Evolutionary conservation across 345 rosid species (phyloP).

Genomic region (Acer negundo): DNA sequence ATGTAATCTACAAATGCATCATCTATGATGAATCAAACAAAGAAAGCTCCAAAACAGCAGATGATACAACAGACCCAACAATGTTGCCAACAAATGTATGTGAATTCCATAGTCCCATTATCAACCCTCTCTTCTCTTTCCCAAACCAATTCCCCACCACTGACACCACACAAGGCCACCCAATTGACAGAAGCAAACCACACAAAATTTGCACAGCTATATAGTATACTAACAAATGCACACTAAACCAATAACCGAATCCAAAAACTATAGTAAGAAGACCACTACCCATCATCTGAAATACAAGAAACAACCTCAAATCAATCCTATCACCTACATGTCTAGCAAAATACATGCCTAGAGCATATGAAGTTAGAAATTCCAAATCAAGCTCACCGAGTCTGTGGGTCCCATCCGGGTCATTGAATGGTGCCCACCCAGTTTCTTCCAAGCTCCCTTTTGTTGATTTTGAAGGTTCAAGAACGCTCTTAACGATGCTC

Average conservation of each 20-base stretch:
- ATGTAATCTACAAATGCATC: slow-evolving; percentile 50
- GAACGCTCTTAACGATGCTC: slow-evolving; percentile 87
- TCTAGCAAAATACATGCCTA: slow-evolving; percentile 86
- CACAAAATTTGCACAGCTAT: slow-evolving; percentile 67
- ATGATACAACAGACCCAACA: slow-evolving; percentile 74
- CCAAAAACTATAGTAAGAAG: slow-evolving; percentile 67
- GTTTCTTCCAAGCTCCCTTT: slow-evolving; percentile 31
- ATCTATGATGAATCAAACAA: slow-evolving; percentile 89
- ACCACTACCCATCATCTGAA: slow-evolving; percentile 94
- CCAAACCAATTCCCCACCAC: slow-evolving; percentile 92
- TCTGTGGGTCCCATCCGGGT: slow-evolving; percentile 59
- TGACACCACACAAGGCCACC: slow-evolving; percentile 99
- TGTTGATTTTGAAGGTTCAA: slow-evolving; percentile 57
- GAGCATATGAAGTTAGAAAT: slow-evolving; percentile 65
- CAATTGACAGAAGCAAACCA: slow-evolving; percentile 88
- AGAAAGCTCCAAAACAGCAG: slow-evolving; percentile 72
- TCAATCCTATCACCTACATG: slow-evolving; percentile 82
- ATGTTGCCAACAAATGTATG: slow-evolving; percentile 87
- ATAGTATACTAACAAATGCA: slow-evolving; percentile 62
- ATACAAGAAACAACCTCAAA: slow-evolving; percentile 83
- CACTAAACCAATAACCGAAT: slow-evolving; percentile 76
- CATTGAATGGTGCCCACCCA: slow-evolving; percentile 91
- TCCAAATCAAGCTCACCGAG: slow-evolving; percentile 95
- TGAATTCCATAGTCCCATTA: slow-evolving; percentile 91
- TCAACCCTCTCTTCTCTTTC: slow-evolving; percentile 87